Evolutionary conservation across 2,329 filamentous ascomycete genomes (phyloP).

Genomic region (Trichoderma guizhouense): DNA sequence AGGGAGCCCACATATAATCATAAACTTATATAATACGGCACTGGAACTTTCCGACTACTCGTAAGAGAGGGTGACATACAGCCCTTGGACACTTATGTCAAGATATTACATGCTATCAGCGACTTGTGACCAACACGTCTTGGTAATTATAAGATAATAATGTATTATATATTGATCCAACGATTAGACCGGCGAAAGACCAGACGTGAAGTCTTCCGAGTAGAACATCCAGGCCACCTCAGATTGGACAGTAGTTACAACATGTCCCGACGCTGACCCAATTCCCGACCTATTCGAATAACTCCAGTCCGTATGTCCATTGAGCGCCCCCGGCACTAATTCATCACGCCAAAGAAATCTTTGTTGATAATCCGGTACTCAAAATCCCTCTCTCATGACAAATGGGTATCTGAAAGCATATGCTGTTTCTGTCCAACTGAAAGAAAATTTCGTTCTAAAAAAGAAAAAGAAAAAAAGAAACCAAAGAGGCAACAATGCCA

Average conservation of each 20-base stretch:
- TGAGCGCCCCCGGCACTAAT: background rate
- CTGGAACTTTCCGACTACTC: background rate
- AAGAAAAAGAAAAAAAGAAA: background rate
- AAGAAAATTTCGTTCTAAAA: background rate
- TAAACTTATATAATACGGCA: background rate
- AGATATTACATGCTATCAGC: background rate
- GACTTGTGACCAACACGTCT: background rate
- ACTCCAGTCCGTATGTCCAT: background rate
- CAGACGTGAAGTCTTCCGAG: background rate
- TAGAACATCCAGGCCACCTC: background rate
- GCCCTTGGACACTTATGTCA: background rate
- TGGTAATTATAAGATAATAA: background rate
- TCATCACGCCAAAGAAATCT: background rate
- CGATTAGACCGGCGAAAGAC: background rate
- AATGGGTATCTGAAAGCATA: slow-evolving; percentile 16
- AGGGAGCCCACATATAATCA: background rate
- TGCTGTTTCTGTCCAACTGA: slow-evolving; percentile 6
- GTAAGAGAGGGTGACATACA: background rate
- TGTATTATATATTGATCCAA: background rate
- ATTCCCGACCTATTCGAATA: background rate
- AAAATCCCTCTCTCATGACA: background rate
- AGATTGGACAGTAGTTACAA: background rate
- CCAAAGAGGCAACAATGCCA: background rate
- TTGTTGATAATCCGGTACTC: background rate
- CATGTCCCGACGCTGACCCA: background rate